These are phyloP conservation scores for Thymus quinquecostatus DNA, from an alignment of 257 asterid species.

Conservation along the genomic window DNA sequence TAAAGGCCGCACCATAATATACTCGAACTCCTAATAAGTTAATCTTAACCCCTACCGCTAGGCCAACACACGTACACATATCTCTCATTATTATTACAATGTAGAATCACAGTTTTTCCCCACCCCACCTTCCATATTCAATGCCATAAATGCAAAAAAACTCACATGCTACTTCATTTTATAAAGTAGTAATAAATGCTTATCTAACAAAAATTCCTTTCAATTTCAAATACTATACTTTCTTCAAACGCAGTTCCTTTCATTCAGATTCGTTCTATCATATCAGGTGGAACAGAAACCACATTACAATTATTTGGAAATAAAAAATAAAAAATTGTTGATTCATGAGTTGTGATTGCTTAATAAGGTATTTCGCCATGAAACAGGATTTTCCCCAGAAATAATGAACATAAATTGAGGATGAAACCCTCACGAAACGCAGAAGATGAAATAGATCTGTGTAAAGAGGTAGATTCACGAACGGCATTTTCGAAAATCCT, in stretches of 20 bases:
- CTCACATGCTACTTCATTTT: background rate
- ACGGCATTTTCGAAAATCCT: background rate
- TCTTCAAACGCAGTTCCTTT: background rate
- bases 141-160: background rate
- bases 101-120: background rate
- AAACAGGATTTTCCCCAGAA: constrained; percentile 2
- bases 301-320: background rate
- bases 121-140: constrained; percentile 3
- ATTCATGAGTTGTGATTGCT: background rate
- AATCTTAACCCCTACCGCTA: no score
- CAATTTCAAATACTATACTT: background rate
- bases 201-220: background rate
- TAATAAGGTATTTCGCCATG: background rate
- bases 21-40: no score
- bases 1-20: no score
- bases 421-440: background rate
- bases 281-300: background rate
- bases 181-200: background rate
- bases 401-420: background rate
- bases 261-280: background rate
- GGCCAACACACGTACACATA: no score
- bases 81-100: no score
- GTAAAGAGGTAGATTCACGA: background rate
- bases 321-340: background rate
- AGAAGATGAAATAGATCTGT: background rate